Conservation (phyloP, 2,329 filamentous ascomycete genomes). For the Sarocladium brachiariae region DNA sequence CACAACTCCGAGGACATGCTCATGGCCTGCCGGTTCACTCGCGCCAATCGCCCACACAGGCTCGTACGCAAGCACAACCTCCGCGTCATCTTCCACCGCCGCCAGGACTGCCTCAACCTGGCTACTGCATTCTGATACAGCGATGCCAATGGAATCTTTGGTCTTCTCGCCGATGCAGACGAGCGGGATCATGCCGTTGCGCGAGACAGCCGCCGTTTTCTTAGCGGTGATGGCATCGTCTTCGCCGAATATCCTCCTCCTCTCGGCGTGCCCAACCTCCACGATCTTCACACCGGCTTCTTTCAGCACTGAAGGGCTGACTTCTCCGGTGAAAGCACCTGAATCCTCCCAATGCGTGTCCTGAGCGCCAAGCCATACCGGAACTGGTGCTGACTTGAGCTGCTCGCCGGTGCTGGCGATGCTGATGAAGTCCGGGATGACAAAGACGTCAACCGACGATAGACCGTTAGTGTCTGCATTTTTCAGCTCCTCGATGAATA, state of each 20-base stretch:
- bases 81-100: constrained; percentile 52
- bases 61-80: constrained; percentile 77
- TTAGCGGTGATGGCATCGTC: constrained; percentile 59
- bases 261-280: constrained; percentile 76
- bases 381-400: constrained; percentile 32
- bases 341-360: constrained; percentile 63
- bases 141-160: constrained; percentile 41
- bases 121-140: constrained; percentile 66
- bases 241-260: constrained; percentile 65
- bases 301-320: constrained; percentile 60
- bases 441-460: constrained; percentile 60
- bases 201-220: constrained; percentile 62
- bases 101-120: constrained; percentile 55
- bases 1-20: constrained; percentile 67
- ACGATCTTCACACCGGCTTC: constrained; percentile 66
- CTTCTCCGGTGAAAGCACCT: constrained; percentile 72
- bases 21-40: constrained; percentile 59
- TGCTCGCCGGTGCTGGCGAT: constrained; percentile 46
- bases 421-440: constrained; percentile 72
- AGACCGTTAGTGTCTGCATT: constrained; percentile 33
- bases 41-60: constrained; percentile 86
- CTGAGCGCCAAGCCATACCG: constrained; percentile 61
- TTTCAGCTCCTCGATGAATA: constrained; percentile 39
- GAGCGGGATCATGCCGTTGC: constrained; percentile 67
- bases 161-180: constrained; percentile 73